A percentile compares a stretch with the other conserved stretches of the same genome.
Conservation (phyloP, 768 basidiomycete genomes). For the Clavulina sp. region DNA sequence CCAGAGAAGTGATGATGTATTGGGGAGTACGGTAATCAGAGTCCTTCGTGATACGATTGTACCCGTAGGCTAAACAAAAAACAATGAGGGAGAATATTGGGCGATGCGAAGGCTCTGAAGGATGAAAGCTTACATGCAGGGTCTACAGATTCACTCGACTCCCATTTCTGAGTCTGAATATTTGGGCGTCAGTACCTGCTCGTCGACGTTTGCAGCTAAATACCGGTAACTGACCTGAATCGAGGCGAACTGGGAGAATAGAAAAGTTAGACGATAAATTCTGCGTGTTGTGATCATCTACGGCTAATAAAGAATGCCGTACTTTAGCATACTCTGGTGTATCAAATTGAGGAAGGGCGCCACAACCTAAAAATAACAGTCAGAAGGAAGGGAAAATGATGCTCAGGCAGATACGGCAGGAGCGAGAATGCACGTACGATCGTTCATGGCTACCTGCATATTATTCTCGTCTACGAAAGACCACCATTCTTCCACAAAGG, state of each 20-base stretch:
- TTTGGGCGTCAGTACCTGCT: background rate
- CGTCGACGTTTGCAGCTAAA: background rate
- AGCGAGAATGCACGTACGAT: conserved; percentile 17
- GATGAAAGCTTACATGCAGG: conserved; percentile 4
- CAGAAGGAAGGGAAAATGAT: background rate
- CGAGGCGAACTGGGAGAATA: no score
- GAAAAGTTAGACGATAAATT: no score
- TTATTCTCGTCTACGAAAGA: conserved; percentile 15
- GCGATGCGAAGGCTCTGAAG: background rate
- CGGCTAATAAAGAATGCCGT: no score
- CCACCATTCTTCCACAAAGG: conserved; percentile 12
- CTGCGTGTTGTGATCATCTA: no score
- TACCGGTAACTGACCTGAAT: background rate
- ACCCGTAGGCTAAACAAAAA: conserved; percentile 33
- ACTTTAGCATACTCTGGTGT: conserved; percentile 38
- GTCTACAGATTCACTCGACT: conserved; percentile 36
- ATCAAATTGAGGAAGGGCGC: conserved; percentile 33
- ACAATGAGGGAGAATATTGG: background rate
- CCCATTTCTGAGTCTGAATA: conserved; percentile 34
- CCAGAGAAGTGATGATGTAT: conserved; percentile 31
- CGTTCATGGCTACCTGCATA: conserved; percentile 31
- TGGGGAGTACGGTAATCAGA: conserved; percentile 33
- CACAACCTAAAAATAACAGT: conserved; percentile 25
- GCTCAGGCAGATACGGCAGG: background rate
- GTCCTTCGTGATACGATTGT: conserved; percentile 15